These are phyloP conservation scores for Phytopythium oedochilum DNA, from an alignment of 352 stramenopile species.

Conservation along the genomic window DNA sequence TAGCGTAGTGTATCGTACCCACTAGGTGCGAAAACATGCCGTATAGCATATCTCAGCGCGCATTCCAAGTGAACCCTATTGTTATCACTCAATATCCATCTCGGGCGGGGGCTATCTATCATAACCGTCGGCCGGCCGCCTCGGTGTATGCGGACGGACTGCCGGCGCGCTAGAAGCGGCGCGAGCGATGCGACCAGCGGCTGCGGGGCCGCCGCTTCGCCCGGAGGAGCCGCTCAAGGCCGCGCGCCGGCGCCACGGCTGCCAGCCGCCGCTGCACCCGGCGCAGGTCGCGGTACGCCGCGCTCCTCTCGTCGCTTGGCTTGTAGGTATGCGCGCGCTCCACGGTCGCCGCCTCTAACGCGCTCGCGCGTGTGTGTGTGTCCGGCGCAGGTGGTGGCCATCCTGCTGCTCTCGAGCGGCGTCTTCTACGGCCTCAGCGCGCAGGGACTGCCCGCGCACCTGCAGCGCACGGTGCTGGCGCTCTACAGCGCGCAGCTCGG, in stretches of 20 bases:
- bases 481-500: slow-evolving; percentile 43
- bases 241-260: slow-evolving; percentile 33
- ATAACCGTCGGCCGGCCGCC: neutral
- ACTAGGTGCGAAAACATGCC: too few species aligned
- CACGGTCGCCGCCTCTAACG: neutral
- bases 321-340: too few species aligned
- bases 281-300: slow-evolving; percentile 30
- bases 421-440: slow-evolving; percentile 46
- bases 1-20: too few species aligned
- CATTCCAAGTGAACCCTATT: too few species aligned
- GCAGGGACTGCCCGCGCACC: slow-evolving; percentile 31
- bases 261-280: slow-evolving; percentile 32
- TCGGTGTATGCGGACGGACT: neutral
- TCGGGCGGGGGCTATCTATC: too few species aligned
- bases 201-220: neutral
- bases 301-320: neutral
- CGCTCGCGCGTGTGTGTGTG: too few species aligned
- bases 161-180: neutral
- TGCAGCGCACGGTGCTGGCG: slow-evolving; percentile 25
- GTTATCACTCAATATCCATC: too few species aligned
- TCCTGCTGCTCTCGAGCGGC: slow-evolving; percentile 26
- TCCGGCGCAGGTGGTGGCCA: slow-evolving; percentile 37
- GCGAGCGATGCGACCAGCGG: neutral
- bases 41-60: too few species aligned
- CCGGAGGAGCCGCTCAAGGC: neutral